phyloP scores from a whole-genome alignment of 352 stramenopile species.

The Plasmopara muralis region DNA sequence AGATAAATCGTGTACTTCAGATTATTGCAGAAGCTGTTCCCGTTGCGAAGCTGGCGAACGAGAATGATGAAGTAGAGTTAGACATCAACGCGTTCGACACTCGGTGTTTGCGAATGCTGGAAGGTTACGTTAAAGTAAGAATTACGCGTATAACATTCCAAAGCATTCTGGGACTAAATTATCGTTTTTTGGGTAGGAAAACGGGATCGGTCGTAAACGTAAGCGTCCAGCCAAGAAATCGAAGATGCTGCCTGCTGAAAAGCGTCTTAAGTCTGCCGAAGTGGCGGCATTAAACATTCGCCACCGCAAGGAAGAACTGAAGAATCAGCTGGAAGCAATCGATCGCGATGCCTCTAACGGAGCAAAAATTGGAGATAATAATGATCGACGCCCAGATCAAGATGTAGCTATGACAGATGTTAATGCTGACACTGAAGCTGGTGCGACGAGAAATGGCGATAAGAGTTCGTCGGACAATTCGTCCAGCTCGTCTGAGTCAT shows the following conservation, averaged over 20 bases:
- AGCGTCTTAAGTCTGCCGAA: slow-evolving; percentile 78
- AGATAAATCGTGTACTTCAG: slow-evolving; percentile 84
- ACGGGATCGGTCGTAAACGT: slow-evolving; percentile 80
- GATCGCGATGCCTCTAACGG: slow-evolving; percentile 31
- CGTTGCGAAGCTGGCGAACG: slow-evolving; percentile 76
- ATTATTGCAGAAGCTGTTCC: slow-evolving; percentile 85
- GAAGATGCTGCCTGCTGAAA: slow-evolving; percentile 44
- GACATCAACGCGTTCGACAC: slow-evolving; percentile 87
- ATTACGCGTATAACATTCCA: slow-evolving; percentile 7
- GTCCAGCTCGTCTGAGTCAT: slow-evolving; percentile 74
- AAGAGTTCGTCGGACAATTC: slow-evolving; percentile 56
- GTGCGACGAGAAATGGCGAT: slow-evolving; percentile 27
- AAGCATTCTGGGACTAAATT: slow-evolving; percentile 16
- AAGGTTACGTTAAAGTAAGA: slow-evolving; percentile 85
- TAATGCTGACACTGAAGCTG: slow-evolving; percentile 28
- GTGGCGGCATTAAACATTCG: slow-evolving; percentile 72
- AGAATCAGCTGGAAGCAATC: slow-evolving; percentile 69
- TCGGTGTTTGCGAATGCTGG: slow-evolving; percentile 79
- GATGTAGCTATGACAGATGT: slow-evolving; percentile 52
- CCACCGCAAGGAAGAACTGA: slow-evolving; percentile 67
- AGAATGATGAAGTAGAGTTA: slow-evolving; percentile 85
- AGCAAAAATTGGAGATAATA: slow-evolving; percentile 9
- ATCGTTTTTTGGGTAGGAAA: slow-evolving; percentile 43
- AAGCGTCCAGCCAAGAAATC: slow-evolving; percentile 63
- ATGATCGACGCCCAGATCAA: slow-evolving; percentile 29